Percentiles rank a stretch among this genome's conserved stretches.
Evolutionary conservation across 2,329 filamentous ascomycete species (phyloP).

Genomic region (Gaeumannomyces tritici): DNA sequence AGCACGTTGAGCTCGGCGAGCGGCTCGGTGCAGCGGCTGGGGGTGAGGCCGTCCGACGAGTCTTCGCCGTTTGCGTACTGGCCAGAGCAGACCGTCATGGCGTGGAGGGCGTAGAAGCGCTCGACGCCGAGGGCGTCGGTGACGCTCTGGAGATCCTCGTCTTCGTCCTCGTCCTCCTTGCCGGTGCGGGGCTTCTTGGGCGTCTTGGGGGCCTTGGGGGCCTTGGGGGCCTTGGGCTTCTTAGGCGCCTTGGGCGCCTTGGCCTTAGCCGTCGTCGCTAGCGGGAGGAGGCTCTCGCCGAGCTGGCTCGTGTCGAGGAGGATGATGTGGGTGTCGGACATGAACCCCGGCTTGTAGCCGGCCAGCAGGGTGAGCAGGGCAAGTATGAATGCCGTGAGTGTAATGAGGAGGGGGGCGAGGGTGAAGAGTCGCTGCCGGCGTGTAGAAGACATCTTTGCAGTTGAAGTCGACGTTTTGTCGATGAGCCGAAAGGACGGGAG

Average conservation of each 20-base stretch:
- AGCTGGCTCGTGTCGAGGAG: conserved; percentile 32
- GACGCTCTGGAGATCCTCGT: conserved; percentile 12
- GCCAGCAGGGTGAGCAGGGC: conserved; percentile 26
- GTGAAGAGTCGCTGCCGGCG: not conserved
- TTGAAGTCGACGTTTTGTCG: not conserved
- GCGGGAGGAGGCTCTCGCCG: conserved; percentile 25
- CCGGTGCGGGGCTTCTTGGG: no score
- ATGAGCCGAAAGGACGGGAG: not conserved
- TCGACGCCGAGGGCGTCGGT: conserved; percentile 18
- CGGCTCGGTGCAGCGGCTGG: conserved; percentile 13
- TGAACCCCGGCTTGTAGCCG: conserved; percentile 23
- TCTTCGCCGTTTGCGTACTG: conserved; percentile 15
- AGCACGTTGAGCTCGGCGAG: conserved; percentile 29
- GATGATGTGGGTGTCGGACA: conserved; percentile 28
- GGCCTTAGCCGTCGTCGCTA: conserved; percentile 11
- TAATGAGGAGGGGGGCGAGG: conserved; percentile 20
- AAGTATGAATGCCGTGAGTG: conserved; percentile 24
- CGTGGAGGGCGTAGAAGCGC: conserved; percentile 23
- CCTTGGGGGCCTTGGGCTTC: no score
- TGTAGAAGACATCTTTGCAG: not conserved
- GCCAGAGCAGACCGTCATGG: conserved; percentile 20
- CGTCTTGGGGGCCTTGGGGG: conserved; percentile 7
- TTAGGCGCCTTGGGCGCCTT: conserved; percentile 9
- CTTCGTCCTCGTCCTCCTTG: conserved; percentile 8
- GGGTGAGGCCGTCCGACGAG: conserved; percentile 12